Percentiles rank a stretch among this genome's conserved stretches.
phyloP scores from a whole-genome alignment of 164 flowering plant genomes.

The Saururus chinensis region DNA sequence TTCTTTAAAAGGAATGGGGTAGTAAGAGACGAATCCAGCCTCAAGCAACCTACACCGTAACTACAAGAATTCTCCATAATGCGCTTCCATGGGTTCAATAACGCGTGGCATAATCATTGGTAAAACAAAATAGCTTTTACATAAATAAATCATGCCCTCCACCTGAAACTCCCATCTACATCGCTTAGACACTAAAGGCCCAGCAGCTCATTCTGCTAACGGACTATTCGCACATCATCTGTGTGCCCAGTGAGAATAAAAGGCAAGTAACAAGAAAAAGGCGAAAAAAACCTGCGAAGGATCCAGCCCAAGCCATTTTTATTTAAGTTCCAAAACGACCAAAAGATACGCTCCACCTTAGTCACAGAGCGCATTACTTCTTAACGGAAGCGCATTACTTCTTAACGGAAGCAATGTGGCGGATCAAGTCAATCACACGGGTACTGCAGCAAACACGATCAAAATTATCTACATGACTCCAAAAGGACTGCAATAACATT shows the following conservation, averaged over 20 bases:
- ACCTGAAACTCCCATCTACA: too few species aligned
- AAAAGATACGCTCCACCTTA: neutral
- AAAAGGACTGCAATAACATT: neutral
- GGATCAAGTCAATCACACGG: conserved; percentile 8
- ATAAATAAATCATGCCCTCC: too few species aligned
- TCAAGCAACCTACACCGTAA: too few species aligned
- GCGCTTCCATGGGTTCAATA: too few species aligned
- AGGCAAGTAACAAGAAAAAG: too few species aligned
- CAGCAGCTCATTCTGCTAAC: neutral
- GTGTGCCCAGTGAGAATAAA: neutral
- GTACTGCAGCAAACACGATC: neutral
- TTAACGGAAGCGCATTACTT: neutral
- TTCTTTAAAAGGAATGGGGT: too few species aligned
- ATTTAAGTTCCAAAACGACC: neutral
- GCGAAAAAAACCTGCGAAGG: neutral
- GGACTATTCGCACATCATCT: neutral
- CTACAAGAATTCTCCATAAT: too few species aligned
- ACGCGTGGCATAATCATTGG: too few species aligned
- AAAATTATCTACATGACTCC: neutral
- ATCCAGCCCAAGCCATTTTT: neutral
- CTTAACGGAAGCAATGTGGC: conserved; percentile 5
- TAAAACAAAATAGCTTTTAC: too few species aligned
- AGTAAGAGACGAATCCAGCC: too few species aligned
- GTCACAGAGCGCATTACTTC: neutral
- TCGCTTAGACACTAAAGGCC: too few species aligned